Evolutionary conservation across 441 rosid species (phyloP).

Genomic region (Adansonia madagascariensis): DNA sequence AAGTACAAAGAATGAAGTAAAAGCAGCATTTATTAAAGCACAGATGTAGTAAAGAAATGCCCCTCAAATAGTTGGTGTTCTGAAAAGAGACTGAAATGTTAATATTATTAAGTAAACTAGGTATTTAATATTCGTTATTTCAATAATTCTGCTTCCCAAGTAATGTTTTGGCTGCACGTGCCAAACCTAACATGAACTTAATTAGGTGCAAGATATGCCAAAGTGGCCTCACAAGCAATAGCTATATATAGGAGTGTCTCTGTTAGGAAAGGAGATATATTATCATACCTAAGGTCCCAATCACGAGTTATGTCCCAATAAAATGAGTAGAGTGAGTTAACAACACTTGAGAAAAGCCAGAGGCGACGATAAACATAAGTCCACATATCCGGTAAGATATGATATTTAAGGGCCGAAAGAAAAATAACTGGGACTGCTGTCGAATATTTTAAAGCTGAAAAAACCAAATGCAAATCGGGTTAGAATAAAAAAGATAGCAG

Average conservation of each 20-base stretch:
- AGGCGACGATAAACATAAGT: conserved; percentile 65
- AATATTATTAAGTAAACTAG: background rate
- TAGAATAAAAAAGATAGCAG: conserved; percentile 14
- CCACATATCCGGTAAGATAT: conserved; percentile 61
- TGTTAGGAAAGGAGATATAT: background rate
- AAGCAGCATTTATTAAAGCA: background rate
- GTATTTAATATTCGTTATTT: background rate
- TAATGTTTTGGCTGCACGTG: background rate
- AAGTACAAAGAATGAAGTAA: background rate
- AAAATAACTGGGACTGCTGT: conserved; percentile 80
- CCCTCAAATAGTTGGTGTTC: background rate
- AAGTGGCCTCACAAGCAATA: background rate
- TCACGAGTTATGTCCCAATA: conserved; percentile 82
- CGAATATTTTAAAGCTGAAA: conserved; percentile 75
- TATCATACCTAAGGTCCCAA: conserved; percentile 74
- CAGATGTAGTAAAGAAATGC: background rate
- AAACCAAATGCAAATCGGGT: conserved; percentile 23
- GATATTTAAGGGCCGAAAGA: conserved; percentile 76
- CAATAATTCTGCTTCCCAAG: background rate
- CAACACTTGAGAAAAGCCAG: conserved; percentile 72
- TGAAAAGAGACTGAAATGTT: background rate
- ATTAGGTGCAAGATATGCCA: background rate
- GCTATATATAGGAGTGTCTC: background rate
- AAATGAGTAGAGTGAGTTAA: conserved; percentile 77
- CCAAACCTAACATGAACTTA: background rate